Base-by-base conservation (phyloP, 768 basidiomycete species). In the Termitomyces sp. region DNA sequence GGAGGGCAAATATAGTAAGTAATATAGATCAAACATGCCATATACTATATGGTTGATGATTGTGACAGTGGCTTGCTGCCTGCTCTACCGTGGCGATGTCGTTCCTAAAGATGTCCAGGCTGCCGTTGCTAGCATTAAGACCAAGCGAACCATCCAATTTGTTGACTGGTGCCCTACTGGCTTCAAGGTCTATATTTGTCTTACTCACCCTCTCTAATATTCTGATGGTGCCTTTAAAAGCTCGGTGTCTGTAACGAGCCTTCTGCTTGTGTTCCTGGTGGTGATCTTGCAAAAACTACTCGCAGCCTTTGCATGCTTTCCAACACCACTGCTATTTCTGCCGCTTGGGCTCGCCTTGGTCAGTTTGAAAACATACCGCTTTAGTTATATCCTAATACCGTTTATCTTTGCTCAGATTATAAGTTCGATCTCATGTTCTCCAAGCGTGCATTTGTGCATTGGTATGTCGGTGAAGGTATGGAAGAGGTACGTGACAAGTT, bases 401-500 rank as follows among this genome's bases (percentile, higher is more conserved):
- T n/a, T 28, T 11, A 13, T 13, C 54, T 20, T 28, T 38, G 36
- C 40, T 3, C 61, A 85, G 96, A 98, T 76, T 88, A 96, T 80
- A 98, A 98, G 75, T 98, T 98, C 73, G 96, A 98, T 71, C 84
- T 98, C 65, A 86, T 98, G 74, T 98, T 96, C 80, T 95, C 94
- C 60, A 97, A 92, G 73, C 90, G 91, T 72, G 92, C 92, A 49
- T 92, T 92, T 62, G 88, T 90, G 26, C 88, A 91, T 72, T 90
- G 93, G 94, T 96, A 95, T 68, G 95, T 97, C 61, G 95, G 95
- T 70, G 95, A 98, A 76, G 96, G 96, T 79, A 98, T 98, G 96
- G 96, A 98, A 71, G 96, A 98, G 80, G 83, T 68, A 60, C 78
- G 60, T n/a, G 6, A 33, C 36, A 24, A 2, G 32, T 35, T 18